Percentiles rank a stretch among this genome's conserved stretches.
Evolutionary conservation across 1,284 basidiomycete species (phyloP).

Genomic region (Microbotryomycetes sp.): DNA sequence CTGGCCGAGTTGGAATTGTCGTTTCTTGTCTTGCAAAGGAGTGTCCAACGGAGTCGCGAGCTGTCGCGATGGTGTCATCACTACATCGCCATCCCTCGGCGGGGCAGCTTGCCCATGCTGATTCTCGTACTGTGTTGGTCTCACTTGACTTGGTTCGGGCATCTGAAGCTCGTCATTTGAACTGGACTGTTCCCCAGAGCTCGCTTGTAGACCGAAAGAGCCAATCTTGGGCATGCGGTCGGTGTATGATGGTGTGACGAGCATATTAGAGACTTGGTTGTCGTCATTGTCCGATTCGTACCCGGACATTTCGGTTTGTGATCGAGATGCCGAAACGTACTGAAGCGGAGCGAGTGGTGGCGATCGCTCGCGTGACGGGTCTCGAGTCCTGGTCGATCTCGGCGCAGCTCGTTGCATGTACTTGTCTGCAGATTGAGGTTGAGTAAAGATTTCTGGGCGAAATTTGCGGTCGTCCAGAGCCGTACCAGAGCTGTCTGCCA

Average conservation of each 20-base stretch:
- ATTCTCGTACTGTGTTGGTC: not conserved
- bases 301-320: not conserved
- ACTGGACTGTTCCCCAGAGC: no score
- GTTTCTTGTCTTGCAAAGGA: no score
- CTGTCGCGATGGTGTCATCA: no score
- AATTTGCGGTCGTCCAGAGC: not conserved
- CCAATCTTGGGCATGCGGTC: no score
- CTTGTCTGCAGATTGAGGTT: not conserved
- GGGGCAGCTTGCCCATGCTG: not conserved
- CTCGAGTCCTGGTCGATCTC: no score
- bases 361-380: not conserved
- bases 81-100: no score
- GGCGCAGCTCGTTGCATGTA: no score
- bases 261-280: not conserved
- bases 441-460: not conserved
- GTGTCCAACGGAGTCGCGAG: no score
- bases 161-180: not conserved
- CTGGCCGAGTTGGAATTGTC: not conserved
- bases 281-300: not conserved
- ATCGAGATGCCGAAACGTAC: not conserved
- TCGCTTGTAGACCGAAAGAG: no score
- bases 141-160: not conserved
- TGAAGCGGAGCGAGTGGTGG: not conserved
- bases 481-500: not conserved
- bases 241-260: not conserved